Evolutionary conservation across 768 basidiomycete genomes (phyloP).

Genomic region (Mycena capillaripes): DNA sequence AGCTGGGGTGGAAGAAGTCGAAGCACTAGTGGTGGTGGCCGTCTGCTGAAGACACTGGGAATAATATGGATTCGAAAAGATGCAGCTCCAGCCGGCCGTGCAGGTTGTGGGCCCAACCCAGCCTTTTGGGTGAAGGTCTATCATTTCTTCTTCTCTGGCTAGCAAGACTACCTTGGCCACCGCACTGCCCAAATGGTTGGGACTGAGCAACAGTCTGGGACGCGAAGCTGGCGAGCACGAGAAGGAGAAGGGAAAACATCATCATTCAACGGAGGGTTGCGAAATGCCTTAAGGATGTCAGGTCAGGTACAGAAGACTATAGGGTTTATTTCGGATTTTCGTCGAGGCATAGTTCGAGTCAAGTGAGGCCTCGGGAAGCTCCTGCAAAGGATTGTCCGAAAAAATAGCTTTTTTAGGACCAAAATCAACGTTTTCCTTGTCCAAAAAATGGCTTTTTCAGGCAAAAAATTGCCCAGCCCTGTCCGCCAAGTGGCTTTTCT

Average conservation of each 20-base stretch:
- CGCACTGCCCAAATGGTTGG: constrained; percentile 47
- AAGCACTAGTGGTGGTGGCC: background rate
- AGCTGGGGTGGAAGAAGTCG: constrained; percentile 21
- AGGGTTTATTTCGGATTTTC: constrained; percentile 18
- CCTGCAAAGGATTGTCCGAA: too few relatives aligned
- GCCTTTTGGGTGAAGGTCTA: background rate
- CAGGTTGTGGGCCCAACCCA: constrained; percentile 54
- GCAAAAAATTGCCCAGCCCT: too few relatives aligned
- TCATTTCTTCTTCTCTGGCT: background rate
- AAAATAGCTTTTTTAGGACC: too few relatives aligned
- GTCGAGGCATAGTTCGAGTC: background rate
- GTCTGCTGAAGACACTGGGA: constrained; percentile 51
- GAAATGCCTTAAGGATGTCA: background rate
- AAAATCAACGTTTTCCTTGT: too few relatives aligned
- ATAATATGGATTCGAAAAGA: constrained; percentile 50
- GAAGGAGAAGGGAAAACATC: background rate
- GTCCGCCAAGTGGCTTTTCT: too few relatives aligned
- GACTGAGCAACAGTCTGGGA: constrained; percentile 31
- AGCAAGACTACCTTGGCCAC: constrained; percentile 41
- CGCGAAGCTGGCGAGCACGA: background rate
- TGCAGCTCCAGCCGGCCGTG: constrained; percentile 50
- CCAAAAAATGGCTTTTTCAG: too few relatives aligned
- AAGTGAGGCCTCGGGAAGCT: too few relatives aligned
- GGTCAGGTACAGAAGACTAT: background rate
- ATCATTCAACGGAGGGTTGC: background rate